Base-by-base conservation (phyloP, 768 basidiomycete genomes). In the Neoboletus magnificus region DNA sequence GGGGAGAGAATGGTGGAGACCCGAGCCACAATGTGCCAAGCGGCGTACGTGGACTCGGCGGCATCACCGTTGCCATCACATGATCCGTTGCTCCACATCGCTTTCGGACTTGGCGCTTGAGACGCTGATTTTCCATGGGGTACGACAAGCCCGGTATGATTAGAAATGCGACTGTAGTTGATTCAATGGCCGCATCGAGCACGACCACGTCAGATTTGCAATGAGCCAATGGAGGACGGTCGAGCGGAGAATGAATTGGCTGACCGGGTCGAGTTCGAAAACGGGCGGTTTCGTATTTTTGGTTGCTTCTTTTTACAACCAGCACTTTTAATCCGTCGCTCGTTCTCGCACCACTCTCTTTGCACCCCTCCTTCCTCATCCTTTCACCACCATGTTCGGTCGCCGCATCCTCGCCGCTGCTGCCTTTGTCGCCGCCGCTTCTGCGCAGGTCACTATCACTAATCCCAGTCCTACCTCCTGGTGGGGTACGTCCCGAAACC, bases 401-500 rank as follows among this genome's bases (percentile, higher is more conserved):
- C 69, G 63, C 49, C 57, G 73, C 58, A 64, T 72, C 54, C 57
- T 73, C 57, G 60, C 74, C 30, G 61, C 75, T 55, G 72, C 75
- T 51, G 72, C 80, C 58, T 62, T 80, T 53, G 62, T 68, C 50
- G 66, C 73, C 49, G 66, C 73, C 40, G 75, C 71, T 40, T 66
- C 70, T 58, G 65, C 57, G 9, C 70, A 76, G 57, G 71, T 84
- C 54, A 32, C 61, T 39, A 71, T 87, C 72, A 70, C 76, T 43
- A 62, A 67, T 40, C 85, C 85, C 2, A 72, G 74, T 32, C 40
- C 74, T 2, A 49, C 70, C 60, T 64, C 71, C 9, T 87, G 85
- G 85, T 87, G 85, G 85, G 80, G 85, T 87, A 56, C 48, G 82
- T 77, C 15, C 25, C 1, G 29, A 33, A 23, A 50, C 48, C n/a